Conservation (phyloP, 345 rosid species). For the Boechera divaricarpa region DNA sequence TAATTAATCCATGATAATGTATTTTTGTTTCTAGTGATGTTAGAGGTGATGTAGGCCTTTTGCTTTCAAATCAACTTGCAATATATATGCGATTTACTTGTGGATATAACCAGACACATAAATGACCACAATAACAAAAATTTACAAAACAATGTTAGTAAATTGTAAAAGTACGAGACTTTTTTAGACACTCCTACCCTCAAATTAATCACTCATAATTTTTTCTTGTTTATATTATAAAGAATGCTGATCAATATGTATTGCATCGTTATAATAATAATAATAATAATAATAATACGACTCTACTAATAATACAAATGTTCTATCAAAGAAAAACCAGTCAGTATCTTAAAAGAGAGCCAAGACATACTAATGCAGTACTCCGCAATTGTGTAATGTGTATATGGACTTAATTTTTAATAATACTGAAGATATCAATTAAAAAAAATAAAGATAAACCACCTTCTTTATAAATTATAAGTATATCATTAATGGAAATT, state of each 20-base stretch:
- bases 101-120: background rate
- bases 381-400: background rate
- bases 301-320: background rate
- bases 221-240: background rate
- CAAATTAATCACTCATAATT: background rate
- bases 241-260: too few species aligned
- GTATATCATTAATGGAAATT: background rate
- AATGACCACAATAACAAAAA: background rate
- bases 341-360: background rate
- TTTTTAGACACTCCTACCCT: background rate
- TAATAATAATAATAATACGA: background rate
- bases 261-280: too few species aligned
- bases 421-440: background rate
- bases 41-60: slow-evolving; percentile 19
- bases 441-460: background rate
- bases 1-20: slow-evolving; percentile 6
- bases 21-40: slow-evolving; percentile 31
- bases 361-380: background rate
- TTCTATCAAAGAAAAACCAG: background rate
- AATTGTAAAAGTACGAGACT: background rate
- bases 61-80: background rate
- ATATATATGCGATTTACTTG: background rate
- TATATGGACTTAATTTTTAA: background rate
- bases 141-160: background rate
- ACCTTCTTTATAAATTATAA: background rate